Evolutionary conservation across 768 basidiomycete species (phyloP).

Genomic region (Suillus hirtellus): DNA sequence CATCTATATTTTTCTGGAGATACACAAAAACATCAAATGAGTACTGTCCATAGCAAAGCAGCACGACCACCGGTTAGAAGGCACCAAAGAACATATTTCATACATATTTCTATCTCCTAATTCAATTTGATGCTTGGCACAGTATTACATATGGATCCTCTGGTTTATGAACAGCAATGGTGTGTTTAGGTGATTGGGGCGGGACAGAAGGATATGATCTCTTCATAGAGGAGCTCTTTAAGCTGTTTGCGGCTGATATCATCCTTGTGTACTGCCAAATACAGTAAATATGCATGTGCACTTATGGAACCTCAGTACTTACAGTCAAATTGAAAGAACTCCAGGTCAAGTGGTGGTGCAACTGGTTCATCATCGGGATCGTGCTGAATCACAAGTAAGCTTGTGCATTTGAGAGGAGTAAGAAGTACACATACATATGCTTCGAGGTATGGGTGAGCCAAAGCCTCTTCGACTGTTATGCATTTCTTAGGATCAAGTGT

Average conservation of each 20-base stretch:
- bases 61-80: not conserved
- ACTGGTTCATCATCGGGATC: constrained; percentile 97
- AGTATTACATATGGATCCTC: not conserved
- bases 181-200: constrained; percentile 45
- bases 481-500: constrained; percentile 99
- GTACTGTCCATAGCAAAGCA: not conserved
- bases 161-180: not conserved
- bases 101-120: constrained; percentile 1
- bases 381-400: constrained; percentile 49
- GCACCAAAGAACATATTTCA: constrained; percentile 7
- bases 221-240: constrained; percentile 91
- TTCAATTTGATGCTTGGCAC: not conserved
- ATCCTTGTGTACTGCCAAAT: constrained; percentile 80
- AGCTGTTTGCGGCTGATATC: constrained; percentile 94
- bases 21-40: constrained; percentile 6
- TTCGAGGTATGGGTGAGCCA: constrained; percentile 94
- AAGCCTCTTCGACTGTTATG: constrained; percentile 89
- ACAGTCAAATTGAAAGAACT: constrained; percentile 98
- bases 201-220: constrained; percentile 89
- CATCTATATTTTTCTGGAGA: not conserved
- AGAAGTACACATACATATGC: constrained; percentile 65
- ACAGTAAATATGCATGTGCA: constrained; percentile 4
- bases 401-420: constrained; percentile 4
- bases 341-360: constrained; percentile 91
- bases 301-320: constrained; percentile 31